Evolutionary conservation across 352 stramenopile genomes (phyloP), one percentile per base, ranked within the genome.

Genomic region (Plasmopara halstedii): DNA sequence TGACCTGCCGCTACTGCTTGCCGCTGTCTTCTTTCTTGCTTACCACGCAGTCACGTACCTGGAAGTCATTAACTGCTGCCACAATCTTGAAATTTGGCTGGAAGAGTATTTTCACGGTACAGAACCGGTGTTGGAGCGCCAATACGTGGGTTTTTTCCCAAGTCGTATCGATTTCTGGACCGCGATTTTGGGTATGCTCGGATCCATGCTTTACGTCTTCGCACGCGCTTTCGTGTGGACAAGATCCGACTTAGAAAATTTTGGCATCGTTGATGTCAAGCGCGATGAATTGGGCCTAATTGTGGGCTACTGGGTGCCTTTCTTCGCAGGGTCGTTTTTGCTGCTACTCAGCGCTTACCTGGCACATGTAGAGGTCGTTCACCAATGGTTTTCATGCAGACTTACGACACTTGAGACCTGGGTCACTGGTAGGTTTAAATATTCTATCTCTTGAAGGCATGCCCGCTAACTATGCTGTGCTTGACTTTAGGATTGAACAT

Each of bases 1-100:
- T 31, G 80, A 92, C 51, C 19, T 73, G 3, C 77, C 80, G 23
- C 55, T 89, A 48, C 64, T 92, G 6, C 25, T 73, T 10, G 80
- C 69, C 13, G 60, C 76, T 9, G 23, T 70, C 25, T 85, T 72
- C 50, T 80, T 82, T 48, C 56, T 89, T 2, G 39, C 52, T 6
- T 69, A 65, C 27, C 69, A 92, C 53, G 38, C 69, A 11, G 44
- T 88, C 27, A 88, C 67, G 57, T 89, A 89, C 68, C 70, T 89
- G 42, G 80, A 92, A 56, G 80, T 92, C 21, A 87, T 92, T 62
- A 92, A 92, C 59, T 84, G 73, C 58, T 92, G 80, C 64, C 77
- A 92, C 51, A 88, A 92, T 58, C 73, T 92, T 42, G 77, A 92
- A 64, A 72, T 87, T 33, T 92, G 80, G 80, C 63, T 92, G 21